A percentile compares a stretch with the other conserved stretches of the same genome.
Evolutionary conservation across 257 asterid species (phyloP).

Genomic region (Scutellaria barbata): DNA sequence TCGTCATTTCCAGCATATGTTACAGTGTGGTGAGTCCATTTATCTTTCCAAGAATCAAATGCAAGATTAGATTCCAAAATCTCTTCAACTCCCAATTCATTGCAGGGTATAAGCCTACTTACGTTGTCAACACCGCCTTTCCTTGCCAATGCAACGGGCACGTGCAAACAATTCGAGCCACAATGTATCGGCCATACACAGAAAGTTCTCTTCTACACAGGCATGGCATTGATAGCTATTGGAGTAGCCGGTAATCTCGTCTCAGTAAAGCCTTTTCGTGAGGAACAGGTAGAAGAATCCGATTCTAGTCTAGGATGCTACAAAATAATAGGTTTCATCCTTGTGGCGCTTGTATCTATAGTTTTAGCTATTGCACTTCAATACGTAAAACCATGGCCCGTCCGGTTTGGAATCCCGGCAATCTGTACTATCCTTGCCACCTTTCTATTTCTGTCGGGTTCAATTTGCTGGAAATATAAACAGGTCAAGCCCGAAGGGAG

Average conservation of each 20-base stretch:
- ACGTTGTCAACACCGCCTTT: slow-evolving; percentile 68
- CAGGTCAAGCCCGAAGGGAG: slow-evolving; percentile 35
- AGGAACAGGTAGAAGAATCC: slow-evolving; percentile 31
- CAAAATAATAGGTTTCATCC: not conserved
- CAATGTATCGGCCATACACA: slow-evolving; percentile 54
- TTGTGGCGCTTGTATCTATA: slow-evolving; percentile 32
- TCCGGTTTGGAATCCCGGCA: slow-evolving; percentile 61
- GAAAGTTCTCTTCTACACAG: slow-evolving; percentile 48
- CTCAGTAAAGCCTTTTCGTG: slow-evolving; percentile 37
- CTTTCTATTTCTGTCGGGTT: slow-evolving; percentile 42
- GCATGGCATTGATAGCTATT: slow-evolving; percentile 53
- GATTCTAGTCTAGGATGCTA: not conserved
- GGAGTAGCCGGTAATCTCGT: slow-evolving; percentile 58
- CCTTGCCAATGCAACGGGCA: slow-evolving; percentile 48
- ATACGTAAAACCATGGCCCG: slow-evolving; percentile 55
- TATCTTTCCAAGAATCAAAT: not conserved
- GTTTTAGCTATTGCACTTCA: slow-evolving; percentile 55
- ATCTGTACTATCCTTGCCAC: slow-evolving; percentile 46
- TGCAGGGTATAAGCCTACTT: slow-evolving; percentile 56
- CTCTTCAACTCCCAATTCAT: not conserved
- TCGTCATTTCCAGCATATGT: slow-evolving; percentile 50
- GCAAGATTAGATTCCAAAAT: not conserved
- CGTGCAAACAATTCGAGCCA: slow-evolving; percentile 50
- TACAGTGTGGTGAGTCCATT: slow-evolving; percentile 27
- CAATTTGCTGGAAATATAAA: not conserved